These are phyloP conservation scores for Penstemon newberryi DNA, from an alignment of 257 asterid species.

Conservation along the genomic window DNA sequence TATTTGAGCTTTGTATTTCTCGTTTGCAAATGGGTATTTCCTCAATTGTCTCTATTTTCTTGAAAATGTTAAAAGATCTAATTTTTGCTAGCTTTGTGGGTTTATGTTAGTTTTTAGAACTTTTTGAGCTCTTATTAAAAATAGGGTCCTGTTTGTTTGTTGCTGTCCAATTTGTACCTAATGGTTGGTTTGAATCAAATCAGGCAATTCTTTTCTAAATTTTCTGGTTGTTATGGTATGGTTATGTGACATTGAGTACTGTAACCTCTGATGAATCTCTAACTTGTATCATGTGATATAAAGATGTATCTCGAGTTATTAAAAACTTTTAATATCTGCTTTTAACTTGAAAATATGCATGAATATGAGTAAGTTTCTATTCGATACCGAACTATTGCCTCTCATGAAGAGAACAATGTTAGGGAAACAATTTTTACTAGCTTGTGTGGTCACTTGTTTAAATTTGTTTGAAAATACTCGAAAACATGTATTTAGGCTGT, in stretches of 20 bases:
- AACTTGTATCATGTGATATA: not conserved
- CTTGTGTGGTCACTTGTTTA: not conserved
- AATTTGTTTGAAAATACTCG: not conserved
- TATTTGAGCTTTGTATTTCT: not conserved
- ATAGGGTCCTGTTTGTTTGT: not conserved
- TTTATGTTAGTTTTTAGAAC: not conserved
- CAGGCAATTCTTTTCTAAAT: not conserved
- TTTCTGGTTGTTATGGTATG: not conserved
- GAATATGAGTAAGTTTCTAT: not conserved
- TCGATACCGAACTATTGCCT: not conserved
- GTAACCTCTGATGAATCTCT: not conserved
- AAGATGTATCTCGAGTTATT: not conserved
- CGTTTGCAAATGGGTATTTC: not conserved
- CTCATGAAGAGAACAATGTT: not conserved
- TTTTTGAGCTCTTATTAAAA: slow-evolving; percentile 11
- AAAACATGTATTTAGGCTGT: not conserved
- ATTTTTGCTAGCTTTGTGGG: not conserved
- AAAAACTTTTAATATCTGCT: not conserved
- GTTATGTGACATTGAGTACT: not conserved
- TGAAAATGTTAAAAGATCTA: not conserved
- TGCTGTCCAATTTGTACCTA: no score
- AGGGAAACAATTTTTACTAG: not conserved
- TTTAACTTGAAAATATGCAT: not conserved
- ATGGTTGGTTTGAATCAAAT: not conserved
- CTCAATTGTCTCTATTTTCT: slow-evolving; percentile 2